Conservation (phyloP, 441 rosid species). For the Syzygium syzygioides region DNA sequence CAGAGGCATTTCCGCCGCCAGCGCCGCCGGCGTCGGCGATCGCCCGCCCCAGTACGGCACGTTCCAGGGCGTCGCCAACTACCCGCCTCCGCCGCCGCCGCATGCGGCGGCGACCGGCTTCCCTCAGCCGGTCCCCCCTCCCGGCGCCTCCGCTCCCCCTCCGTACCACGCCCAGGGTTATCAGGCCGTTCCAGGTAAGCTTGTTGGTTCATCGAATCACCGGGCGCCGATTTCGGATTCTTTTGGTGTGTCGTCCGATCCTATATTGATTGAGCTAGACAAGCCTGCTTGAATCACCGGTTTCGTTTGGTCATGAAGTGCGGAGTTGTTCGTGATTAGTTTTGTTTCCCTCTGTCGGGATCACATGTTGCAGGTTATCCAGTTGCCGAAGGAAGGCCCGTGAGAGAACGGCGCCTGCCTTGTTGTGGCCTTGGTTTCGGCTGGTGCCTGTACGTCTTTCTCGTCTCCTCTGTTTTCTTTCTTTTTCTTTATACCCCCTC, state of each 20-base stretch:
- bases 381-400: slow-evolving; percentile 89
- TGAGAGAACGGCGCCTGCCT: slow-evolving; percentile 66
- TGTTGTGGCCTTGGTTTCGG: slow-evolving; percentile 90
- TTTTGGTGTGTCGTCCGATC: not conserved
- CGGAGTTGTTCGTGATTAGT: not conserved
- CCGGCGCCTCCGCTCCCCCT: slow-evolving; percentile 43
- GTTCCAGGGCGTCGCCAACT: slow-evolving; percentile 91
- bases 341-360: not conserved
- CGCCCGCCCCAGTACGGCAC: slow-evolving; percentile 60
- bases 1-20: not conserved
- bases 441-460: slow-evolving; percentile 74
- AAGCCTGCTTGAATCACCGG: not conserved
- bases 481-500: not conserved
- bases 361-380: slow-evolving; percentile 42
- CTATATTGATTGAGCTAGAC: not conserved
- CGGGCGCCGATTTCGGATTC: not conserved
- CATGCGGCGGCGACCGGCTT: slow-evolving; percentile 59
- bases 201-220: not conserved
- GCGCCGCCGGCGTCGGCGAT: not conserved
- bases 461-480: not conserved
- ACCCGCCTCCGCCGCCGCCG: slow-evolving; percentile 49
- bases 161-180: slow-evolving; percentile 55
- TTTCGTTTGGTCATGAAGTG: not conserved
- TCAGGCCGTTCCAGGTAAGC: slow-evolving; percentile 70
- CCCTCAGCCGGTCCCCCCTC: slow-evolving; percentile 78